Evolutionary conservation across 495 filamentous ascomycete species (phyloP).

Genomic region (Penicillium bialowiezense): DNA sequence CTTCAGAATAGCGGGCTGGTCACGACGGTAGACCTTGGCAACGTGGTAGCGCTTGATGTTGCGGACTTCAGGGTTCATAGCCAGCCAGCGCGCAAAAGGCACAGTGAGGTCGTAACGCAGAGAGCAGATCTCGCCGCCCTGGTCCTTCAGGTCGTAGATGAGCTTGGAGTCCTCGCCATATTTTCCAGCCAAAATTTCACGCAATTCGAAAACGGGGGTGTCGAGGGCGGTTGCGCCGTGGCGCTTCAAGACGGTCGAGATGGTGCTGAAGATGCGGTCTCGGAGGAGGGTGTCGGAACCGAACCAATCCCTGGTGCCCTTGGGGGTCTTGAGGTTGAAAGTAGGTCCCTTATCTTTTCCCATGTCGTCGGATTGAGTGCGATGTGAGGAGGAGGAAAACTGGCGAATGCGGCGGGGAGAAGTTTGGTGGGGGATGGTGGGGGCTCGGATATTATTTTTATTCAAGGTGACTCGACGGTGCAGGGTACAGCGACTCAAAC

Average conservation of each 20-base stretch:
- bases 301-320: slow-evolving; percentile 48
- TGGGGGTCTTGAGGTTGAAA: slow-evolving; percentile 49
- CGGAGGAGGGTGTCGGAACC: slow-evolving; percentile 28
- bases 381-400: slow-evolving; percentile 27
- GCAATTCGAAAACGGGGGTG: slow-evolving; percentile 78
- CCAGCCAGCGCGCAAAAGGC: slow-evolving; percentile 83
- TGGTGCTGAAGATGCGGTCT: slow-evolving; percentile 79
- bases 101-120: slow-evolving; percentile 90
- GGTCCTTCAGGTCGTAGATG: slow-evolving; percentile 83
- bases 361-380: slow-evolving; percentile 25
- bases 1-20: slow-evolving; percentile 82
- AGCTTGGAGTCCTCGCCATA: slow-evolving; percentile 92
- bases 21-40: slow-evolving; percentile 81
- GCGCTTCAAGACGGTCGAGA: slow-evolving; percentile 83
- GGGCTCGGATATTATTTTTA: slow-evolving; percentile 32
- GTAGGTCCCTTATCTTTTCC: slow-evolving; percentile 32
- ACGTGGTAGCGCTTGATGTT: slow-evolving; percentile 86
- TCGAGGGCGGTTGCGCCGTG: slow-evolving; percentile 85
- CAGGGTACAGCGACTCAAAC: slow-evolving; percentile 17
- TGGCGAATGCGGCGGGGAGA: slow-evolving; percentile 29
- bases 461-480: slow-evolving; percentile 23
- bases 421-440: slow-evolving; percentile 41
- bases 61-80: slow-evolving; percentile 73
- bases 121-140: slow-evolving; percentile 81
- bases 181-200: slow-evolving; percentile 79